A percentile compares a stretch with the other conserved stretches of the same genome.
phyloP scores from a whole-genome alignment of 2,329 filamentous ascomycete species.

The Sphaceloma murrayae region DNA sequence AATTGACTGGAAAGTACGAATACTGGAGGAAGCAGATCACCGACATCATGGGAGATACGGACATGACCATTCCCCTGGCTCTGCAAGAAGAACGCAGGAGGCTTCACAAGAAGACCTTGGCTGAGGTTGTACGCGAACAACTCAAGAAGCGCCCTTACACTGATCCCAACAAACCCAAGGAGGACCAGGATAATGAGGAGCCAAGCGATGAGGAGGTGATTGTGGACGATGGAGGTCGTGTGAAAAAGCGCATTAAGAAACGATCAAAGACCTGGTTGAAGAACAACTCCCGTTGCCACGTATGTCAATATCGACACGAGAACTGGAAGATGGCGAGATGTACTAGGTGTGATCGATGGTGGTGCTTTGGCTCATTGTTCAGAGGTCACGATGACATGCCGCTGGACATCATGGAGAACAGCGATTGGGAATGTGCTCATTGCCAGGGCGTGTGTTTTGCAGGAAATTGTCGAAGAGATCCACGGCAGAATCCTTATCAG shows the following conservation, averaged over 20 bases:
- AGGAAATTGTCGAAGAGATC: slow-evolving; percentile 60
- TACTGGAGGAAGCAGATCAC: slow-evolving; percentile 72
- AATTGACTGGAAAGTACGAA: slow-evolving; percentile 69
- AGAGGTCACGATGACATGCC: slow-evolving; percentile 87
- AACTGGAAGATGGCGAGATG: slow-evolving; percentile 80
- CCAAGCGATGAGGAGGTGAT: slow-evolving; percentile 45
- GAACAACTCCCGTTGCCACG: slow-evolving; percentile 59
- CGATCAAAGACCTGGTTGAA: slow-evolving; percentile 42
- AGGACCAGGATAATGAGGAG: slow-evolving; percentile 34
- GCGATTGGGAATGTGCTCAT: slow-evolving; percentile 79
- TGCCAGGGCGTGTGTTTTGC: slow-evolving; percentile 84
- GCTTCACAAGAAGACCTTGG: slow-evolving; percentile 66
- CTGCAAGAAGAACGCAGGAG: slow-evolving; percentile 60
- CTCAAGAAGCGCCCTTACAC: slow-evolving; percentile 69
- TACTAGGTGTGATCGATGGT: slow-evolving; percentile 62
- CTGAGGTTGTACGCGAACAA: slow-evolving; percentile 90
- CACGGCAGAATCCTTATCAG: slow-evolving; percentile 65
- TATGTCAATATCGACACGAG: slow-evolving; percentile 70
- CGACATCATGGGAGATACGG: slow-evolving; percentile 56
- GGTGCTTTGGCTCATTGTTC: slow-evolving; percentile 90
- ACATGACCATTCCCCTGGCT: slow-evolving; percentile 44
- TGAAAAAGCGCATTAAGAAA: slow-evolving; percentile 56
- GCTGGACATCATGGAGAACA: slow-evolving; percentile 66
- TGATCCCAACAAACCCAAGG: slow-evolving; percentile 58
- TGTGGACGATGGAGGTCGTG: slow-evolving; percentile 53